These are phyloP conservation scores for Puccinia novopanici DNA, from an alignment of 1,284 basidiomycete species.

Conservation along the genomic window DNA sequence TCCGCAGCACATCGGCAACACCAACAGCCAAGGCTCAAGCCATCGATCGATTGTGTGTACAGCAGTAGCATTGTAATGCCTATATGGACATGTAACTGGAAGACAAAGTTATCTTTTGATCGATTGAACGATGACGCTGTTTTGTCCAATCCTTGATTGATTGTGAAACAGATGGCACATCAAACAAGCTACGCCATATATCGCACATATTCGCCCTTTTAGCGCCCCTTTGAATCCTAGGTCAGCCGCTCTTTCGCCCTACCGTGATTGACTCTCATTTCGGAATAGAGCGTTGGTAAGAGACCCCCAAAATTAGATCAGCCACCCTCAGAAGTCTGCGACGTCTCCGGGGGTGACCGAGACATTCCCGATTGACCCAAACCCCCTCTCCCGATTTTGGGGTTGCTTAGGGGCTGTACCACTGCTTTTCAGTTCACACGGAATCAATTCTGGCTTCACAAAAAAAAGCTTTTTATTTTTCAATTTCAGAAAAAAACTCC, in stretches of 20 bases:
- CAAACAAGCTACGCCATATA: constrained; percentile 4
- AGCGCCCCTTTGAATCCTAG: background rate
- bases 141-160: background rate
- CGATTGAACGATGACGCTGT: background rate
- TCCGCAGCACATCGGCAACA: constrained; percentile 17
- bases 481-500: too few species aligned
- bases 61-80: background rate
- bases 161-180: constrained; percentile 9
- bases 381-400: too few species aligned
- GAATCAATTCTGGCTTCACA: too few species aligned
- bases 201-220: background rate
- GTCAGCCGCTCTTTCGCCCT: background rate
- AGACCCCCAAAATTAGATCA: too few species aligned
- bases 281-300: too few species aligned
- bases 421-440: too few species aligned
- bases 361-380: too few species aligned
- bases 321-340: too few species aligned
- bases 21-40: background rate
- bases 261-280: background rate
- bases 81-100: background rate
- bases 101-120: background rate
- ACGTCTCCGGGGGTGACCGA: too few species aligned
- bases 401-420: too few species aligned
- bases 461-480: too few species aligned
- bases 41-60: constrained; percentile 9